Evolutionary conservation across 306 rosid genomes (phyloP), one percentile per base, ranked within the genome.

Genomic region (Lablab purpureus): DNA sequence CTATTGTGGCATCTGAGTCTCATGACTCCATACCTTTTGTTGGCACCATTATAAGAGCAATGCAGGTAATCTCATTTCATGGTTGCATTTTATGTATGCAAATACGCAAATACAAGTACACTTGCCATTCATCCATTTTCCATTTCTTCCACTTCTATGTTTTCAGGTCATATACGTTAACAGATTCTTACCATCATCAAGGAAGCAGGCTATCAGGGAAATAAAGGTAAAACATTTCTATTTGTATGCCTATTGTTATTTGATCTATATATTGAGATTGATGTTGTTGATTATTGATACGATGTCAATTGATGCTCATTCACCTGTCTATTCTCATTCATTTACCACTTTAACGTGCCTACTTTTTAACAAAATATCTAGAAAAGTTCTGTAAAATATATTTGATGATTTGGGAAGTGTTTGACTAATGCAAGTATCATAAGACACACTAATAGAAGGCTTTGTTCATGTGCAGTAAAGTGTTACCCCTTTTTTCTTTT

Each of bases 31-130:
- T 91, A 74, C 98, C 99, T 71, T 83, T 88, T 59, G 99, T 93
- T 75, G 99, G 98, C 79, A 96, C 99, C 54, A 96, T 96, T 75
- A 91, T 93, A 80, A 91, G 99, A 87, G 96, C 99, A 36, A 96
- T 96, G 99, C 99, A 96, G 97, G 99, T 90, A 85, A 83, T 81
- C 66, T 82, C 71, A 21, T 80, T 79, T 69, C 63, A 49, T 67
- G 50, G 63, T 50, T 74, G 45, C 47, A 0, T 75, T 82, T 86
- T 34, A 60, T 25, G 63, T 63, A 47, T 80, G 67, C 52, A 21
- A 62, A 10, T 14, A 74, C 81, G 18, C 55, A 45, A 58, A 51
- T 55, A 55, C 8, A 51, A 27, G 52, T 15, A 51, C 7, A 25
- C 46, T 56, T 54, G 6, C 46, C 40, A 62, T 67, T 40, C 41